Conservation (phyloP, 306 rosid genomes). For the Casuarina equisetifolia region DNA sequence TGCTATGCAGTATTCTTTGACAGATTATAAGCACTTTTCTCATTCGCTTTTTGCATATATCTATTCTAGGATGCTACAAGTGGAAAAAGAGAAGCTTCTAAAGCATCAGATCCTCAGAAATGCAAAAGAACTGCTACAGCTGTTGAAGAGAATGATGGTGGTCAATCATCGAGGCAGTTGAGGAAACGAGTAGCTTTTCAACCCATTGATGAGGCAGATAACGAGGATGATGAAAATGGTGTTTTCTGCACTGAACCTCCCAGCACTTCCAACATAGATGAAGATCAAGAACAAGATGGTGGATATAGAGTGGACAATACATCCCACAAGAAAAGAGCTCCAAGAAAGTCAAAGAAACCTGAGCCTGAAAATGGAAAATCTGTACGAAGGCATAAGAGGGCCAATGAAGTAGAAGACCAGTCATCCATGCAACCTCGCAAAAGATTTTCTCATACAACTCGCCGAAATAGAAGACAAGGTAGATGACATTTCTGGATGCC, state of each 20-base stretch:
- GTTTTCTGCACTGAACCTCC: conserved; percentile 42
- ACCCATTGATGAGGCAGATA: conserved; percentile 39
- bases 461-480: conserved; percentile 71
- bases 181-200: conserved; percentile 42
- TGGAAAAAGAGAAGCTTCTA: conserved; percentile 30
- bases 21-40: conserved; percentile 1
- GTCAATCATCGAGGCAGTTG: conserved; percentile 43
- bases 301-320: conserved; percentile 34
- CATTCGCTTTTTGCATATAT: conserved; percentile 1
- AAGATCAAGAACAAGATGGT: conserved; percentile 44
- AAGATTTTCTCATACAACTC: conserved; percentile 75
- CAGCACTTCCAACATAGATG: conserved; percentile 22
- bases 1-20: neutral
- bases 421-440: conserved; percentile 45
- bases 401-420: conserved; percentile 39
- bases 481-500: conserved; percentile 17
- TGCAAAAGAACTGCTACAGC: conserved; percentile 26
- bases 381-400: conserved; percentile 44
- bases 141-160: conserved; percentile 36
- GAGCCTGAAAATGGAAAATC: conserved; percentile 55
- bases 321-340: conserved; percentile 44
- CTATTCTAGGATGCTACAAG: conserved; percentile 37
- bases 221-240: conserved; percentile 32
- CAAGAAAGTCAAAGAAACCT: conserved; percentile 48
- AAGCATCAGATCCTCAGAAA: conserved; percentile 30